Base-by-base conservation (phyloP, 1,139 yeast species). In the Meyerozyma guilliermondii region DNA sequence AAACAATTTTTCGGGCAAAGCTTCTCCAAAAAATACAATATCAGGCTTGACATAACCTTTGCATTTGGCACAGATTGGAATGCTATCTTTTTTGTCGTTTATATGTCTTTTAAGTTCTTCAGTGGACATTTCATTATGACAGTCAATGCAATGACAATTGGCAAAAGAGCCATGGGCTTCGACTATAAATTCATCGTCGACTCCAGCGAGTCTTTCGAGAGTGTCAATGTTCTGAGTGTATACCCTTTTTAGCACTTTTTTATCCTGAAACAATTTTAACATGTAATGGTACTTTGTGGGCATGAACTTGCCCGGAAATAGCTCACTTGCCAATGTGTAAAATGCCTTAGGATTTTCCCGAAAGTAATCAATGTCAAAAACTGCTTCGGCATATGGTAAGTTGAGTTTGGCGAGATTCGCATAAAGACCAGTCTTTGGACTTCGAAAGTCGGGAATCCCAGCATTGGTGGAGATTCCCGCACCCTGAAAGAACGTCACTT, bases 141-240 rank as follows among this genome's bases (percentile, higher is more conserved):
- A 91, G 17, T 82, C 80, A 35, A 89, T 83, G 56, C 98, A 91
- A 52, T 83, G 95, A 53, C 84, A 86, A 1, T 60, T 62, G 1
- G 95, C 95, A 72, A 91, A 92, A 1, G 96, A 87, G 0, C 98
- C 98, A 63, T 91, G 98, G 0, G 98, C 98, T 56, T 89, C 97
- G 1, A 92, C 81, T 2, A 92, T 70, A 46, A 65, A 71, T 9
- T 81, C 80, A 28, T 69, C 80, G 1, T 68, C 57, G 0, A 91
- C 77, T 0, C 96, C 96, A 0, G 96, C 94, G 11, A 85, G 68
- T 49, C 95, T 71, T 56, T 91, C 98, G 49, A 91, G 68, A 0
- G 97, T 89, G 55, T 91, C 98, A 40, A 91, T 91, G 57, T 91
- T 91, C 59, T 91, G 98, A 0, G 97, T 88, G 60, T 87, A 91